Evolutionary conservation across 1,139 yeast genomes (phyloP), one percentile per base, ranked within the genome.

Genomic region (Hansenula lynferdii): DNA sequence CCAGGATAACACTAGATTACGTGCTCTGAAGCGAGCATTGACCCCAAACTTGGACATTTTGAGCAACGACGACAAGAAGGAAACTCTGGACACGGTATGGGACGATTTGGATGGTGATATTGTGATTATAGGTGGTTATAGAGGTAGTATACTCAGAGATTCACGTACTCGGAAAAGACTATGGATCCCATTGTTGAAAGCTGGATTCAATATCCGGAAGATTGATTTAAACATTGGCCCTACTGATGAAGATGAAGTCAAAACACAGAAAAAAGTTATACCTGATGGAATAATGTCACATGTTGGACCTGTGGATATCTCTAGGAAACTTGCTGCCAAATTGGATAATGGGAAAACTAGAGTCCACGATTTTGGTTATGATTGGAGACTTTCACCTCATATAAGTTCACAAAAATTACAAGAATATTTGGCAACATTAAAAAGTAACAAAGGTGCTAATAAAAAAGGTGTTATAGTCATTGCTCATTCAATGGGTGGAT

Each of bases 401-500:
- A 58, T 75, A 8, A 62, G 72, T 19, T 65, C 85, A 6, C 56
- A 61, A 8, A 71, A 78, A 47, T 61, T 87, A 11, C 62, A 62
- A 34, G 58, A 69, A 20, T 72, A 70, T 43, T 59, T 89, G 20
- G 56, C 33, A 49, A 64, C 6, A 60, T 78, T 18, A 64, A 69
- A 45, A 69, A 74, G 8, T 44, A 60, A 58, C 50, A 56, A 53
- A 35, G 49, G 48, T 29, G 18, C 39, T 51, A 51, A 44, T 8
- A 45, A 51, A 24, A 72, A 74, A 45, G 85, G 85, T 5, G 70
- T 81, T 0, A 62, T 81, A 21, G 78, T 89, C 0, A 77, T 89
- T 40, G 94, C 94, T 0, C 97, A 89, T 59, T 86, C 96, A 0
- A 87, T 89, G 96, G 97, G 97, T 37, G 97, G 97, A 0, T 56